phyloP scores from a whole-genome alignment of 139 green algal genomes.

The Auxenochlorella pyrenoidosa region DNA sequence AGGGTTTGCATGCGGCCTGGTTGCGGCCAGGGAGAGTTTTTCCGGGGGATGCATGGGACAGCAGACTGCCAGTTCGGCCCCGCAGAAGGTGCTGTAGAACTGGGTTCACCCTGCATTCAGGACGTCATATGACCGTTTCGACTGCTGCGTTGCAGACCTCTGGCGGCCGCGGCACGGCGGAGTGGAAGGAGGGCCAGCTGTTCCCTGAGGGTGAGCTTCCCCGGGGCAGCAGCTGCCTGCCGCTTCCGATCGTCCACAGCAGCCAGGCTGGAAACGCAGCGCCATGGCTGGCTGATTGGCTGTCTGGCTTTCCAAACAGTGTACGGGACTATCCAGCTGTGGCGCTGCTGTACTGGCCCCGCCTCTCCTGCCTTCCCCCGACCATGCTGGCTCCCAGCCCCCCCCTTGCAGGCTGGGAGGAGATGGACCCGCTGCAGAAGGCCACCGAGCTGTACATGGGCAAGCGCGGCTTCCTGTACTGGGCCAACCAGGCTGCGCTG shows the following conservation, averaged over 20 bases:
- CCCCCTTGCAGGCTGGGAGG: conserved; percentile 19
- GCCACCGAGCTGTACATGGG: conserved; percentile 77
- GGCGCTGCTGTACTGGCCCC: no score
- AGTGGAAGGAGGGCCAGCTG: conserved; percentile 80
- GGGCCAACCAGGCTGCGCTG: conserved; percentile 60
- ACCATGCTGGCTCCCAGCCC: not conserved
- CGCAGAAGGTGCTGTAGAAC: not conserved
- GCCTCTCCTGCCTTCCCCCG: not conserved
- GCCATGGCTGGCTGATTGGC: no score
- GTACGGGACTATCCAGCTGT: no score
- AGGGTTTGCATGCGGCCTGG: no score
- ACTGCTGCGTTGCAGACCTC: not conserved
- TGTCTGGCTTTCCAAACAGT: no score
- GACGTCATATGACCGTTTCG: no score
- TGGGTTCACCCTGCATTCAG: not conserved
- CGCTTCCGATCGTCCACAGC: not conserved
- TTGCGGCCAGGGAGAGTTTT: no score
- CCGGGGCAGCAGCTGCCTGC: not conserved
- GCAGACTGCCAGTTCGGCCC: no score
- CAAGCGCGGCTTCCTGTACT: conserved; percentile 81
- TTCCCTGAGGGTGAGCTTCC: conserved; percentile 69
- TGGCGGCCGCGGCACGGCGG: conserved; percentile 10
- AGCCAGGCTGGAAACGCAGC: no score
- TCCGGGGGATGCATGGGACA: no score
- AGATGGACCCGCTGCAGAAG: conserved; percentile 35